These are phyloP conservation scores for Ceratocystis destructans DNA, from an alignment of 2,329 filamentous ascomycete species.

Conservation along the genomic window DNA sequence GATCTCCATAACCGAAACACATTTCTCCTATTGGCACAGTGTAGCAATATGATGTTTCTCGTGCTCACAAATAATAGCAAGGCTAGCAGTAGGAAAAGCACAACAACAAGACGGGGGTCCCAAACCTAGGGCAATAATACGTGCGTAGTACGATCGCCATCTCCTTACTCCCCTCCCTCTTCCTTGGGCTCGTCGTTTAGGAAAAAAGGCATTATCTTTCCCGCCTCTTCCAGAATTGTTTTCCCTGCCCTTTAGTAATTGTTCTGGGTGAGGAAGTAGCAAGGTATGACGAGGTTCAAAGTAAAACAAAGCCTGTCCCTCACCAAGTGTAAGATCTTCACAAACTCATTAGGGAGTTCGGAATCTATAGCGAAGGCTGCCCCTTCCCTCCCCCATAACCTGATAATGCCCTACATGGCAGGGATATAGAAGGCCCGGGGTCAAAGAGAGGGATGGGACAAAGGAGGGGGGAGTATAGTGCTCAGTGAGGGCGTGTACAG, in stretches of 20 bases:
- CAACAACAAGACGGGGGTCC: not conserved
- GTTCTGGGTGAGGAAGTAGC: not conserved
- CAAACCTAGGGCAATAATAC: not conserved
- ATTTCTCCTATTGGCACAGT: not conserved
- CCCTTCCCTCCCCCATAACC: not conserved
- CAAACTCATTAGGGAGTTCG: not conserved
- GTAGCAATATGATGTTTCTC: not conserved
- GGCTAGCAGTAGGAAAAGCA: not conserved
- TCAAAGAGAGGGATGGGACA: not conserved
- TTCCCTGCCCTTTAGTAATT: not conserved
- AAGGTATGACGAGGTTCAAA: not conserved
- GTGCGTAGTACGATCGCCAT: not conserved
- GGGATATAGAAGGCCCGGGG: not conserved
- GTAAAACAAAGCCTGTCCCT: slow-evolving; percentile 2
- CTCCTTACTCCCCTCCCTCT: not conserved
- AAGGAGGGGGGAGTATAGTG: not conserved
- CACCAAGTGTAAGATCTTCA: slow-evolving; percentile 5
- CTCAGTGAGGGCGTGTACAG: not conserved
- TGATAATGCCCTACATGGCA: not conserved
- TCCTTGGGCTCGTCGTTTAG: not conserved
- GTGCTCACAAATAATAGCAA: not conserved
- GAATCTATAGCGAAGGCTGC: slow-evolving; percentile 1
- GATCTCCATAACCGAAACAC: not conserved
- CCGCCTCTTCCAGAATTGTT: not conserved
- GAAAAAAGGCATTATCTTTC: not conserved